These are phyloP conservation scores for Phytophthora litchii DNA, from an alignment of 352 stramenopile species.

Conservation along the genomic window DNA sequence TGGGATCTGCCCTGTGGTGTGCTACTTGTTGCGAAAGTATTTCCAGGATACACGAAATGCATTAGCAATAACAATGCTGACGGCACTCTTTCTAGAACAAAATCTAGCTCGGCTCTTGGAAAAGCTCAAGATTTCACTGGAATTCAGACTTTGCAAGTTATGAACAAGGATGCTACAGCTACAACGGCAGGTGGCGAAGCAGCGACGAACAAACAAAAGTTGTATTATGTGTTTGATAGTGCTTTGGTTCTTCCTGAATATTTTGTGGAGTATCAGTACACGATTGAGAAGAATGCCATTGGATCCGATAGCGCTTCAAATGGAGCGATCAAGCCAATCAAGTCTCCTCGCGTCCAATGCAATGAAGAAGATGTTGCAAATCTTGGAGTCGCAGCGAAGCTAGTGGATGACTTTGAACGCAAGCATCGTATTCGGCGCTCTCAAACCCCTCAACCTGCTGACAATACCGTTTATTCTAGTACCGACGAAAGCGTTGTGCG, in stretches of 20 bases:
- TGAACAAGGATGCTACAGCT: conserved; percentile 19
- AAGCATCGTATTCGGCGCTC: conserved; percentile 57
- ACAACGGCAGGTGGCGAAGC: conserved; percentile 18
- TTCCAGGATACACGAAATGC: conserved; percentile 71
- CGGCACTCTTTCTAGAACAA: conserved; percentile 19
- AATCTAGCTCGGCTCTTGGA: conserved; percentile 17
- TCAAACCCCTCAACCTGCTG: conserved; percentile 23
- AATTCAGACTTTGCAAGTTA: conserved; percentile 65
- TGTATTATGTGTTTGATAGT: conserved; percentile 86
- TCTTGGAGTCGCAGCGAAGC: conserved; percentile 36
- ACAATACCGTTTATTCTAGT: conserved; percentile 18
- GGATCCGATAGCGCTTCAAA: conserved; percentile 6
- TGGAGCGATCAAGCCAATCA: neutral
- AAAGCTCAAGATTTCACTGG: conserved; percentile 43
- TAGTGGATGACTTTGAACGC: conserved; percentile 64
- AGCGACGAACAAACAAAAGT: conserved; percentile 48
- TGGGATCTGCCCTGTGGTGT: conserved; percentile 56
- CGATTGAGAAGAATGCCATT: conserved; percentile 8
- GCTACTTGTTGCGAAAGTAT: conserved; percentile 85
- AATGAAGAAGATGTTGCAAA: conserved; percentile 38
- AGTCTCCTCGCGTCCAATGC: conserved; percentile 17
- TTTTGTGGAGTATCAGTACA: conserved; percentile 85
- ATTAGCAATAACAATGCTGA: conserved; percentile 33
- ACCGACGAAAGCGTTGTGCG: conserved; percentile 36
- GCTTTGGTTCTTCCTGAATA: conserved; percentile 85